These are phyloP conservation scores for Tetracladium maxilliforme DNA, from an alignment of 2,329 filamentous ascomycete genomes.

Conservation along the genomic window DNA sequence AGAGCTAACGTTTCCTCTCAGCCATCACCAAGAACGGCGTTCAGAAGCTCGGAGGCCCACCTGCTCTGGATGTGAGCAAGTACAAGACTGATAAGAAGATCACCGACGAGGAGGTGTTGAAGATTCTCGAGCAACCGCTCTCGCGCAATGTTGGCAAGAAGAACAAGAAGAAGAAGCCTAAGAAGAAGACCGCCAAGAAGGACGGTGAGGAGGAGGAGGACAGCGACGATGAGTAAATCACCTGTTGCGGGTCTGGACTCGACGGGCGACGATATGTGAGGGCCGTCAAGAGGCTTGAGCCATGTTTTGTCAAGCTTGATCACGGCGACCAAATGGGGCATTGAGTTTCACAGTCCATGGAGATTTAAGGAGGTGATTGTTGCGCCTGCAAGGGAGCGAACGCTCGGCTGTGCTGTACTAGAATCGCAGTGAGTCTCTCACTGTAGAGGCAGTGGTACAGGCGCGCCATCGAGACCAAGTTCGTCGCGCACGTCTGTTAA, in stretches of 20 bases:
- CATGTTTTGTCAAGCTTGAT: no score
- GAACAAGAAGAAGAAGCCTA: conserved; percentile 72
- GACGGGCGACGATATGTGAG: not conserved
- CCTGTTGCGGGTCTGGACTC: not conserved
- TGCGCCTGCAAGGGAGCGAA: no score
- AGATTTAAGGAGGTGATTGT: no score
- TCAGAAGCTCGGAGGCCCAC: conserved; percentile 67
- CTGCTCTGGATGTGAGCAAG: conserved; percentile 63
- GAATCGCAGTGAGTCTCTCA: no score
- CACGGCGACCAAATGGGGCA: no score
- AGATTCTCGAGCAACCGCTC: conserved; percentile 83
- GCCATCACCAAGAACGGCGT: conserved; percentile 97
- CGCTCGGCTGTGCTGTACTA: no score
- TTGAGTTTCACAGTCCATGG: conserved; percentile 13
- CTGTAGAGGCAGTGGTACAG: no score
- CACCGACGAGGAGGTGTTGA: conserved; percentile 84
- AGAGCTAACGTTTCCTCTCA: conserved; percentile 22
- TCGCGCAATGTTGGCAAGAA: conserved; percentile 80
- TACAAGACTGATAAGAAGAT: conserved; percentile 97
- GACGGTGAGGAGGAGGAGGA: conserved; percentile 39
- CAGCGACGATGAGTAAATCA: not conserved
- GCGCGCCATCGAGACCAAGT: no score
- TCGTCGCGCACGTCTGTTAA: no score
- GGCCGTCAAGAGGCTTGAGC: not conserved
- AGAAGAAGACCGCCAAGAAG: conserved; percentile 52